Base-by-base conservation (phyloP, 208 protist species). In the Herpetomonas muscarum region DNA sequence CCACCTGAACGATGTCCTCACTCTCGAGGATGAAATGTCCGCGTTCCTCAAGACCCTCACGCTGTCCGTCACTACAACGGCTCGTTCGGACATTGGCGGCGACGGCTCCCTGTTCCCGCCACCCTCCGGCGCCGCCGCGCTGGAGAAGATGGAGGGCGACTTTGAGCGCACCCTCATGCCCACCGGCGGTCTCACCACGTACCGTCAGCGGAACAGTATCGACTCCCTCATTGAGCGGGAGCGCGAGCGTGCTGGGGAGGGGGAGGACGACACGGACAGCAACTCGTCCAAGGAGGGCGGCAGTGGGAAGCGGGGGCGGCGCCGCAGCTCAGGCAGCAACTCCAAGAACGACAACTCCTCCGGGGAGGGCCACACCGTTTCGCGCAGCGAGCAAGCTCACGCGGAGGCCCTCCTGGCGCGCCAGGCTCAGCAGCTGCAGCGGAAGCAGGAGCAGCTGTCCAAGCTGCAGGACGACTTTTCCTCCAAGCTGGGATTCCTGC, bases 41-140 rank as follows among this genome's bases (percentile, higher is more conserved):
- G 85, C 88, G 9, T 92, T 94, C 53, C 72, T 94, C 45, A 85
- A 88, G 61, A 84, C 83, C 7, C 74, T 94, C 41, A 92, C 88
- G 7, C 69, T 94, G 0, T 88, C 88, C 30, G 78, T 86, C 28
- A 81, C 88, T 4, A 82, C 80, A 0, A 94, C 88, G 0, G 72
- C 77, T 10, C 79, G 88, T 28, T 64, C 59, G 15, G 75, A 85
- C 44, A 55, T 70, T 17, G 61, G 44, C 24, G 70, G 55, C 22
- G 21, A 62, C 22, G 42, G 39, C 31, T 52, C 12, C 2, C 30
- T 53, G 26, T n/a, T 15, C 12, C 6, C 15, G 2, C n/a, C 21
- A 1, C 32, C 55, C 30, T 46, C 41, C 6, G 48, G 36, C 13
- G 58, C 28, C n/a, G 26, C 47, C 22, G 44, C 12, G 0, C 46